Base-by-base conservation (phyloP, 176 grass and related monocot genomes). In the Musa schizocarpa region DNA sequence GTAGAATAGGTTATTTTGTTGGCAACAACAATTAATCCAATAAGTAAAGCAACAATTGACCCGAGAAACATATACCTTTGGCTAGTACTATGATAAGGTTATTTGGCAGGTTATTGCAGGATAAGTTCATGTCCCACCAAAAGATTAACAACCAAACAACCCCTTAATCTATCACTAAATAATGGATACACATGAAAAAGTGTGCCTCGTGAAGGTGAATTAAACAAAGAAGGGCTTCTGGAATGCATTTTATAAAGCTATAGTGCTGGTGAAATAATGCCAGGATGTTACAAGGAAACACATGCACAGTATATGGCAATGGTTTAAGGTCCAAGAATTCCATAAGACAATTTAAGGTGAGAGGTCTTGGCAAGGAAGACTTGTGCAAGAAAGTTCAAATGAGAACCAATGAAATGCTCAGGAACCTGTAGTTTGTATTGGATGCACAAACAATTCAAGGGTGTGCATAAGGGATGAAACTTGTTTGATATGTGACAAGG, bases 351-450 rank as follows among this genome's bases (percentile, higher is more conserved):
- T 24, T 53, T 82, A 22, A 81, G 27, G 50, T 69, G 13, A 76
- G 59, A 68, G 9, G 80, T 43, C 34, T 43, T 43, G 34, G 34
- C 34, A 78, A 52, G 73, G 19, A 71, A 50, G 48, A 76, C 23
- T 25, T 25, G 13, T 69, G 10, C 63, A 65, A 65, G 63, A 65
- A 65, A 65, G 21, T 65, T 26, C 63, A 65, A 43, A 43, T 43
- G 19, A n/a, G 16, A n/a, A 61, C 17, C 26, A 26, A 26, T 19
- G 21, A 64, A 64, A 21, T 64, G 1, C 19, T 63, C 19, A 63
- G 23, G 13, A 27, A 19, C 14, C 21, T 26, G 11, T 25, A 22
- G 63, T 65, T 24, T 20, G 24, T 50, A 43, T 69, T 1, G 10
- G 3, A 69, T n/a, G 29, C 29, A 29, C 29, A 29, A 29, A 29